Evolutionary conservation across 2,329 filamentous ascomycete species (phyloP).

Genomic region (Pyrenophora teres): DNA sequence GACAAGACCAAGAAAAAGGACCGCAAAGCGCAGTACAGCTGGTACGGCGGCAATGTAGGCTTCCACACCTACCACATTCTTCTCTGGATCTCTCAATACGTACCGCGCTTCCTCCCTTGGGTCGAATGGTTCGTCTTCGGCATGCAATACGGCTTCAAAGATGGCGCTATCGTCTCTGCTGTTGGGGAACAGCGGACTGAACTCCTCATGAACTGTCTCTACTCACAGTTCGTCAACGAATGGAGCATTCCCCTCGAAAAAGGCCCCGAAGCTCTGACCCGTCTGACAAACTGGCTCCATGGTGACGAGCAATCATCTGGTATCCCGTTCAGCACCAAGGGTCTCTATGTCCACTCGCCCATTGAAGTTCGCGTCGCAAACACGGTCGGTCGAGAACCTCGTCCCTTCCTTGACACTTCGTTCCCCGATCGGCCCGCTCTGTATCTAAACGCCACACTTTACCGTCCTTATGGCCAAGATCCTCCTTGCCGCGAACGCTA

Average conservation of each 20-base stretch:
- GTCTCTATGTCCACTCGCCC: slow-evolving; percentile 84
- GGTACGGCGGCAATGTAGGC: slow-evolving; percentile 81
- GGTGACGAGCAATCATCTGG: slow-evolving; percentile 69
- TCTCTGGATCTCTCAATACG: slow-evolving; percentile 76
- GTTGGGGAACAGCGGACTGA: slow-evolving; percentile 80
- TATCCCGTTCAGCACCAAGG: slow-evolving; percentile 81
- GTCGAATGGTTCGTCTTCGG: slow-evolving; percentile 97
- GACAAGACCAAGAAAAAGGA: slow-evolving; percentile 70
- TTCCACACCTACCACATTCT: slow-evolving; percentile 93
- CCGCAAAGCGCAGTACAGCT: slow-evolving; percentile 66
- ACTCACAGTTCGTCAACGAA: slow-evolving; percentile 98
- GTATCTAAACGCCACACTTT: slow-evolving; percentile 89
- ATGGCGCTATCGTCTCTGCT: slow-evolving; percentile 70
- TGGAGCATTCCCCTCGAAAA: slow-evolving; percentile 89
- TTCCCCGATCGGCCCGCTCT: slow-evolving; percentile 71
- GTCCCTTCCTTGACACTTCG: slow-evolving; percentile 76
- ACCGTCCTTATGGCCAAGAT: slow-evolving; percentile 78
- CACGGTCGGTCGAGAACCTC: slow-evolving; percentile 59
- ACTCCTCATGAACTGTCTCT: slow-evolving; percentile 94
- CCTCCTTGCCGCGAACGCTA: slow-evolving; percentile 77
- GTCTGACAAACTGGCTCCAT: slow-evolving; percentile 86
- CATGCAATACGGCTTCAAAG: slow-evolving; percentile 91
- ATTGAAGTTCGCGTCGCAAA: slow-evolving; percentile 88
- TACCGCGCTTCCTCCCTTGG: slow-evolving; percentile 80
- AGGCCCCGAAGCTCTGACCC: slow-evolving; percentile 82